phyloP scores from a whole-genome alignment of 2,329 filamentous ascomycete species.

The Pseudogymnoascus verrucosus region DNA sequence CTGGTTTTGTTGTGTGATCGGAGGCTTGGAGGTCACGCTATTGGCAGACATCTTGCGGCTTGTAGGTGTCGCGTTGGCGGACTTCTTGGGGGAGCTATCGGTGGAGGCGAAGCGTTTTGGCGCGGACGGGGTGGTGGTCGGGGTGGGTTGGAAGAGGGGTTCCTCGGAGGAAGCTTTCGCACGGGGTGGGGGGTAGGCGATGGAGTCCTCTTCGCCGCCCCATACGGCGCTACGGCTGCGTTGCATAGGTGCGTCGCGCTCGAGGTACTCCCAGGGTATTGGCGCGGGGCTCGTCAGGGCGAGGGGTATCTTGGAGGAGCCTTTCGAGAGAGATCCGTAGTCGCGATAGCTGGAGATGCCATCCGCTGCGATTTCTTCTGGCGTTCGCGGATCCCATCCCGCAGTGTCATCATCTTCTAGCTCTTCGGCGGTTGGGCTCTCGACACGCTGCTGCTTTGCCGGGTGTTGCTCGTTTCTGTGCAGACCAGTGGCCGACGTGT shows the following conservation, averaged over 20 bases:
- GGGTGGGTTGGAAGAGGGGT: slow-evolving; percentile 43
- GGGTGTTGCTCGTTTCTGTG: slow-evolving; percentile 40
- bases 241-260: slow-evolving; percentile 61
- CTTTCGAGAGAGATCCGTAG: slow-evolving; percentile 45
- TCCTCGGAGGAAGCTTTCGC: slow-evolving; percentile 63
- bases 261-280: slow-evolving; percentile 62
- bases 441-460: slow-evolving; percentile 28
- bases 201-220: slow-evolving; percentile 48
- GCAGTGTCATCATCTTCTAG: slow-evolving; percentile 35
- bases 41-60: slow-evolving; percentile 17
- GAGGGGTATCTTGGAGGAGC: slow-evolving; percentile 77
- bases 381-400: slow-evolving; percentile 65
- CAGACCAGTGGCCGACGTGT: slow-evolving; percentile 23
- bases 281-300: slow-evolving; percentile 72
- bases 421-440: slow-evolving; percentile 34
- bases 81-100: slow-evolving; percentile 50
- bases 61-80: slow-evolving; percentile 16
- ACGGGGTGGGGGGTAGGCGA: slow-evolving; percentile 53
- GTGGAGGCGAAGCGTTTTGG: slow-evolving; percentile 18
- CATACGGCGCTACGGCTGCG: slow-evolving; percentile 51
- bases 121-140: slow-evolving; percentile 32
- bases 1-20: not conserved
- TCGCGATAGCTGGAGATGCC: slow-evolving; percentile 44
- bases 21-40: not conserved
- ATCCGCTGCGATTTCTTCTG: slow-evolving; percentile 67